Evolutionary conservation across 2,329 filamentous ascomycete species (phyloP).

Genomic region (Ampelomyces quisqualis): DNA sequence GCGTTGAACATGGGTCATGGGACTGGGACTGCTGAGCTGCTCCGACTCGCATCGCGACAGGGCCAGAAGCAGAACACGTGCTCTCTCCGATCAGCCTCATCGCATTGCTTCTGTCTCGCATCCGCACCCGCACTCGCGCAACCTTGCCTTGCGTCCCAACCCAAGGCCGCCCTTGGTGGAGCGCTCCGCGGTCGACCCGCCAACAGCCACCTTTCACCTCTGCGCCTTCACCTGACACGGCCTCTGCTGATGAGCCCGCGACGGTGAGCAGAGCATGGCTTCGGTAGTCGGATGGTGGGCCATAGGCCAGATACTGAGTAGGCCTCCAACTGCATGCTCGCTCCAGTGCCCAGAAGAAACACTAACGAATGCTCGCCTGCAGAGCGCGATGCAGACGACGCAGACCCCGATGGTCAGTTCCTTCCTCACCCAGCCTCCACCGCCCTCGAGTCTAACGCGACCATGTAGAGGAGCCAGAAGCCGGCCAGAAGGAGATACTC

Average conservation of each 20-base stretch:
- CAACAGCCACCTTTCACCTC: constrained; percentile 16
- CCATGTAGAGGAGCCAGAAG: constrained; percentile 66
- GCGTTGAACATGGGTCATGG: too few relatives aligned
- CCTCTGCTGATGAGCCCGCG: constrained; percentile 30
- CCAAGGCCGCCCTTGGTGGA: constrained; percentile 11
- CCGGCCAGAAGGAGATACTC: constrained; percentile 88
- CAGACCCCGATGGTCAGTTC: constrained; percentile 50
- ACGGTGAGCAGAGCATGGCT: constrained; percentile 41
- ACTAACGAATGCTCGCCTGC: constrained; percentile 17
- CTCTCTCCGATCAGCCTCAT: background rate
- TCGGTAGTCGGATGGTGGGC: constrained; percentile 42
- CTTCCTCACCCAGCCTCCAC: constrained; percentile 6
- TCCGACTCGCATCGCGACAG: too few relatives aligned
- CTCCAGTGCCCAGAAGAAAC: background rate
- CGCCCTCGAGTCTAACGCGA: constrained; percentile 39
- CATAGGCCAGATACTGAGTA: constrained; percentile 45
- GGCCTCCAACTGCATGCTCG: constrained; percentile 13
- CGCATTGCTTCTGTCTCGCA: background rate
- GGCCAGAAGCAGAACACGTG: too few relatives aligned
- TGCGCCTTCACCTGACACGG: constrained; percentile 7
- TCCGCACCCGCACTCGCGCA: constrained; percentile 17
- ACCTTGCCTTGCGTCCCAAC: constrained; percentile 20
- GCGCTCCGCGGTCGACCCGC: constrained; percentile 16
- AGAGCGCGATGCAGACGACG: constrained; percentile 50
- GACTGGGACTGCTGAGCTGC: too few relatives aligned